Evolutionary conservation across 139 green algal species (phyloP), one percentile per base, ranked within the genome.

Genomic region (Micractinium sp.): DNA sequence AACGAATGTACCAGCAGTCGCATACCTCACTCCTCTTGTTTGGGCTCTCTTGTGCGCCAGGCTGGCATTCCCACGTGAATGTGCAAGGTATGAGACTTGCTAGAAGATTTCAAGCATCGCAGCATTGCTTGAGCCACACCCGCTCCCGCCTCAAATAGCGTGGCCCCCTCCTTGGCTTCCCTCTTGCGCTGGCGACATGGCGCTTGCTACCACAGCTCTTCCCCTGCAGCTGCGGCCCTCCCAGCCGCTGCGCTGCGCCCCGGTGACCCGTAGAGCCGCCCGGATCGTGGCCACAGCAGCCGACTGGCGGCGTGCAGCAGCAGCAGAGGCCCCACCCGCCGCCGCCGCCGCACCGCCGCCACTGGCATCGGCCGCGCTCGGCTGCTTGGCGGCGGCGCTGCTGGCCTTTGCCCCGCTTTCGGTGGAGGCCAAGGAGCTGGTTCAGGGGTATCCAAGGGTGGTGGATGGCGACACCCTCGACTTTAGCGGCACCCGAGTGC

Each of bases 401-500:
- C 78, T 86, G 16, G 71, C 83, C 25, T 82, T 83, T 25, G 81
- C 86, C 12, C 67, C 76, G 7, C 73, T 47, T 14, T 74, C 82
- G 31, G 89, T 66, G 0, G 15, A 35, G 61, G 90, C 79, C 78
- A 85, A 75, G 63, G 91, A 93, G 47, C 79, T 91, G 16, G 47
- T 96, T 18, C 79, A 91, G 61, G 94, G 94, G 25, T 71, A 89
- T 19, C 89, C 94, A 47, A 63, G 91, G 33, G 85, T 96, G 31
- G 91, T 95, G 20, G 95, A 97, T 66, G 95, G 95, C 38, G 95
- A 97, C 89, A 97, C 94, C 5, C 81, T 97, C 20, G 92, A 93
- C 77, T 92, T 98, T 23, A 94, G 38, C 82, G 89, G 80, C 66
- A 91, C 87, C 23, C 86, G 89, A 9, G 88, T 95, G 19, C 90